Conservation (phyloP, 345 rosid species). For the Excoecaria cochinchinensis region DNA sequence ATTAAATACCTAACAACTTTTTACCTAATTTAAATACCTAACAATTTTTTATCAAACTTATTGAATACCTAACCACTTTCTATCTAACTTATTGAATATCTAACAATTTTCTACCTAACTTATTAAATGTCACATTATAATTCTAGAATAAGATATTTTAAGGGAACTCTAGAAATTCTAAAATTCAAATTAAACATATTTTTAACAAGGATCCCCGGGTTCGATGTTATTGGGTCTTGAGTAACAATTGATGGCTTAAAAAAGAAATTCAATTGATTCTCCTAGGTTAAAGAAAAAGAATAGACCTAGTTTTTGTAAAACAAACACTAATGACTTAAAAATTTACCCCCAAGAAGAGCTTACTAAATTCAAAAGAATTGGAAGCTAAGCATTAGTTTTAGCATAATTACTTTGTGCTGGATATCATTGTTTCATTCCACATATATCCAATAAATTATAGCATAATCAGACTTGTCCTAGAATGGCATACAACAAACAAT, state of each 20-base stretch:
- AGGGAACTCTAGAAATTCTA: too few relatives aligned
- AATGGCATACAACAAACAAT: not conserved
- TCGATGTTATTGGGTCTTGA: slow-evolving; percentile 72
- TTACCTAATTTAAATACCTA: too few relatives aligned
- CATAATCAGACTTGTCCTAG: not conserved
- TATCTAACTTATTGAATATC: too few relatives aligned
- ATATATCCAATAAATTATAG: not conserved
- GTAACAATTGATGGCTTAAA: slow-evolving; percentile 70
- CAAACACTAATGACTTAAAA: not conserved
- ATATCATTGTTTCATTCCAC: not conserved
- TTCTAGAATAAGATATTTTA: too few relatives aligned
- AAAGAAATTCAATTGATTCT: slow-evolving; percentile 17
- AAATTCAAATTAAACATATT: too few relatives aligned
- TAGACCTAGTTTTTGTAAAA: not conserved
- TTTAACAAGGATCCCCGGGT: too few relatives aligned
- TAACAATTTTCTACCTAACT: too few relatives aligned
- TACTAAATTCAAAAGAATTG: not conserved
- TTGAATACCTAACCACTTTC: too few relatives aligned
- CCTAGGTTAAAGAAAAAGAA: not conserved
- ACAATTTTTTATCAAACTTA: too few relatives aligned
- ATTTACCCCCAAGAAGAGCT: not conserved
- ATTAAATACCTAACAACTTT: too few relatives aligned
- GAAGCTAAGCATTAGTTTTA: not conserved
- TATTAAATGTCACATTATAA: too few relatives aligned
- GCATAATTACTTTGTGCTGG: not conserved